Base-by-base conservation (phyloP, 345 rosid genomes). In the Combretum micranthum region DNA sequence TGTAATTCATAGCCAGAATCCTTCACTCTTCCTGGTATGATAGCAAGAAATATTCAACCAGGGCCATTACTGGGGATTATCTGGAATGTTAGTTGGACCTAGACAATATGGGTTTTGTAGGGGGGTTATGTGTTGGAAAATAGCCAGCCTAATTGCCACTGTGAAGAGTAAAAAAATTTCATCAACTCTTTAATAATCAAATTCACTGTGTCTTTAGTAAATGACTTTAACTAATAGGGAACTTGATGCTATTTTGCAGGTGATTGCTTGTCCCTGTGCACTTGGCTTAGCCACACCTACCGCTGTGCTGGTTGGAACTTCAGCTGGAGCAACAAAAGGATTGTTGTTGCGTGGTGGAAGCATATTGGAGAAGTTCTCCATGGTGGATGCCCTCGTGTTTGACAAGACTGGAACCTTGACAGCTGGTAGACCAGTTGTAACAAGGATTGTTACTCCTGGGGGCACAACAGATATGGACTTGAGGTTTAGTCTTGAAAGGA, bases 211-310 rank as follows among this genome's bases (percentile, higher is more conserved):
- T 21, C 42, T 15, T 25, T 48, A n/a, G 15, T 56, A 32, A 32
- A 32, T 32, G 15, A 23, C 20, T 42, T 39, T 32, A 25, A 13
- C 15, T 4, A 10, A 56, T 18, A 20, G 47, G 48, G 26, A 16
- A 20, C 42, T 37, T 32, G 25, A 12, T 51, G 21, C 14, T 62
- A 68, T 64, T 65, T 56, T 63, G 44, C 80, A 92, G 98, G 98
- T 92, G 73, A 77, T 88, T 76, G 96, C 98, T 68, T 92, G 98
- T 83, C 98, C 98, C 50, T 86, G 98, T 72, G 98, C 98, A 61
- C 95, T 92, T 58, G 98, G 98, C 69, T 77, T 92, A 71, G 96
- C 98, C 64, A 88, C 98, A 43, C 98, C 98, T 54, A 92, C 98
- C 43, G 98, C 98, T 52, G 90, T 92, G 81, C 84, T 92, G 83